Conservation (phyloP, 352 stramenopile species). For the Pythium aphanidermatum region DNA sequence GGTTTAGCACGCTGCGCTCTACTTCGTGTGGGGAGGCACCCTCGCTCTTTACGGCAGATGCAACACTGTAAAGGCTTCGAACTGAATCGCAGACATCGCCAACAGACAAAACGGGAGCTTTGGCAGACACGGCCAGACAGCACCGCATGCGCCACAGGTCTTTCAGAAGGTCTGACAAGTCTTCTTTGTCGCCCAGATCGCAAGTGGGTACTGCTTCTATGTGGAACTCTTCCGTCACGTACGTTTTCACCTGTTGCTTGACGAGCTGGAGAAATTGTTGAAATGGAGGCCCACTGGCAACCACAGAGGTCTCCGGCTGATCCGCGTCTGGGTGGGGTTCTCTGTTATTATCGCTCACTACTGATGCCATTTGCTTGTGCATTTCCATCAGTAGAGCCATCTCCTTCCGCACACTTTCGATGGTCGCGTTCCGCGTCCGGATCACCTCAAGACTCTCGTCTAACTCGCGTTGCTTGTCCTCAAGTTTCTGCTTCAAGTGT, state of each 20-base stretch:
- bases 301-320: not conserved
- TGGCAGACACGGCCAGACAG: conserved; percentile 2
- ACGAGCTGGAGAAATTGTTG: conserved; percentile 30
- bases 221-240: conserved; percentile 36
- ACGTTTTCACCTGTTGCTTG: conserved; percentile 44
- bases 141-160: conserved; percentile 30
- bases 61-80: conserved; percentile 21
- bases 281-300: conserved; percentile 1
- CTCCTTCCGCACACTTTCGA: conserved; percentile 49
- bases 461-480: conserved; percentile 13
- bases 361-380: not conserved
- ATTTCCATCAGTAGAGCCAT: conserved; percentile 14
- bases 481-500: conserved; percentile 9
- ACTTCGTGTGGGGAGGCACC: not conserved
- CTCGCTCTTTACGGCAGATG: not conserved
- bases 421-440: conserved; percentile 30
- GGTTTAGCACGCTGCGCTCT: not conserved
- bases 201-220: conserved; percentile 22
- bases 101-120: conserved; percentile 11
- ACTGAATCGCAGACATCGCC: conserved; percentile 22
- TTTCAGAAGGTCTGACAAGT: conserved; percentile 34
- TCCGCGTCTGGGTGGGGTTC: too few species aligned
- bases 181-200: conserved; percentile 25
- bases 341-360: not conserved
- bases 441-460: conserved; percentile 28